Evolutionary conservation across 2,329 filamentous ascomycete genomes (phyloP), one percentile per base, ranked within the genome.

Genomic region (Elsinoe ampelina): DNA sequence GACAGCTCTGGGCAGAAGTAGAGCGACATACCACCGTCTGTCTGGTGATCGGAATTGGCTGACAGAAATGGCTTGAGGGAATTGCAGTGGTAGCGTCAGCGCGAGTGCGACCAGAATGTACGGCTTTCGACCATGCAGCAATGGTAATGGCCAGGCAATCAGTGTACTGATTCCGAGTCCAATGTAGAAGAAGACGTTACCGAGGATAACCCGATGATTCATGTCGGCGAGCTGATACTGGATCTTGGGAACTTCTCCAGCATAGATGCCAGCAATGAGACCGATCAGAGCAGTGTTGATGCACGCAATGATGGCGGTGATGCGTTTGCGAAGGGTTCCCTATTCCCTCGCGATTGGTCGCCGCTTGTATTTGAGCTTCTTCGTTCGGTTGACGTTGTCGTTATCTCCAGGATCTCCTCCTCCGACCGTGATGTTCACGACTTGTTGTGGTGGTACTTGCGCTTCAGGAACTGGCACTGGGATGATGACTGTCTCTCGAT

Each of bases 231-330:
- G 80, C 63, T 83, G 84, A 67, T 89, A 89, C 66, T 90, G 86
- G 22, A 91, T 87, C 2, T 83, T 81, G n/a, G 87, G 86, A 0
- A 89, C 86, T 62, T 89, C 79, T 2, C 87, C 87, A 56, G 85
- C 84, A 66, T 90, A 92, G 19, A 90, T 85, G 0, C 87, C 87
- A 58, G 88, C 73, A 19, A 89, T 74, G 22, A 87, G 72, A 0
- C 87, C 87, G 45, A 90, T 76, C 55, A 89, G 73, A 12, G 84
- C 82, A 5, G 86, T 89, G 63, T 86, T 89, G 61, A 85, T 72
- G 65, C 87, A 91, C 8, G 85, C 82, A 58, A 89, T 80, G 2
- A 76, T 70, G 2, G 87, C 87, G 20, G 82, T 79, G 59, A 86
- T 80, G 58, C 85, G 74, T 69, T 91, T 92, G 61, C 85, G 81